These are phyloP conservation scores for Pseudogymnoascus sp. DNA, from an alignment of 2,329 filamentous ascomycete species.

Conservation along the genomic window DNA sequence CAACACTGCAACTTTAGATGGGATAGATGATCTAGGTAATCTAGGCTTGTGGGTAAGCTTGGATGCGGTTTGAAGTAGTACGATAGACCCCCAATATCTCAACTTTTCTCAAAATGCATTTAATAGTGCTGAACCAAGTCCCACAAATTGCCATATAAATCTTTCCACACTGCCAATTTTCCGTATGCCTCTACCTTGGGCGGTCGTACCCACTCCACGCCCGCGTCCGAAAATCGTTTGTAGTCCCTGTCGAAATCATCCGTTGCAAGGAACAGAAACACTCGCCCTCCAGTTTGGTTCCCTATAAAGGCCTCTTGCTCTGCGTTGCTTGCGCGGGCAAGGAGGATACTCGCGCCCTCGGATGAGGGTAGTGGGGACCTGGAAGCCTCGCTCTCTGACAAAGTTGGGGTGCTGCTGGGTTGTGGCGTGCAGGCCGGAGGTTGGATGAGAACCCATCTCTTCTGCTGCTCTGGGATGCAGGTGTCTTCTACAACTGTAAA, in stretches of 20 bases:
- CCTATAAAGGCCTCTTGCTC: slow-evolving; percentile 5
- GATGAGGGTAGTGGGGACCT: neutral
- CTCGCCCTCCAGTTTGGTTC: slow-evolving; percentile 4
- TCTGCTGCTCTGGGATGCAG: neutral
- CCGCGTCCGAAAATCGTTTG: neutral
- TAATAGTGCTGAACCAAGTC: neutral
- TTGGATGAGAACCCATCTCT: slow-evolving; percentile 3
- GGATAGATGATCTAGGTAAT: too few relatives aligned
- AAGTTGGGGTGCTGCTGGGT: too few relatives aligned
- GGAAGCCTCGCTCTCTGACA: too few relatives aligned
- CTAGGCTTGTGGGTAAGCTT: neutral
- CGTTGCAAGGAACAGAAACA: slow-evolving; percentile 11
- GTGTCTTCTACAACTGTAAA: slow-evolving; percentile 1
- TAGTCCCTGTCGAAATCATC: slow-evolving; percentile 4
- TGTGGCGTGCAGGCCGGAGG: neutral
- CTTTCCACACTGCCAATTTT: neutral
- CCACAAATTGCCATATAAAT: slow-evolving; percentile 7
- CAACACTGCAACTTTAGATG: neutral
- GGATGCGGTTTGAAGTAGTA: neutral
- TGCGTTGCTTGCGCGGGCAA: neutral
- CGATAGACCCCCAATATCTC: neutral
- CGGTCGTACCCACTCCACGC: neutral
- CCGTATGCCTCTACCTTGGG: neutral
- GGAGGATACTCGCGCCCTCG: neutral
- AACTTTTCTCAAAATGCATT: neutral